Base-by-base conservation (phyloP, 2,329 filamentous ascomycete species). In the Colletotrichum chlorophyti region DNA sequence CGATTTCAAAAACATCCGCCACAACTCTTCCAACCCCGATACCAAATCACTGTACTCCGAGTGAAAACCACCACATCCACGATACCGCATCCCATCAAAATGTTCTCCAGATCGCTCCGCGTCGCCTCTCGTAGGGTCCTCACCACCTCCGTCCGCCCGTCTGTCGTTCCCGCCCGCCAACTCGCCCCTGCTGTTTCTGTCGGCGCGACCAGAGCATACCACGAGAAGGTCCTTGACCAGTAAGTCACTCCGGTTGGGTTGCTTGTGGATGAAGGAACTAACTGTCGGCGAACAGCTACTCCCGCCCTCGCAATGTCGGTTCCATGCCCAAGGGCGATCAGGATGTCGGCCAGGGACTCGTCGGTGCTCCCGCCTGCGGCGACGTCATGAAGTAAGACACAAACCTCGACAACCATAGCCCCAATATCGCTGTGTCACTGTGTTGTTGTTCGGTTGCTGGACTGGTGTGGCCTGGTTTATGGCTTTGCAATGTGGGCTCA, bases 341-440 rank as follows among this genome's bases (percentile, higher is more conserved):
- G 53, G 90, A 95, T 64, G 93, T 97, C 62, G 93, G 93, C 65
- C 96, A 93, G 15, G 93, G 93, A 38, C 89, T 97, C 51, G 93
- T 97, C 64, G 91, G 91, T 66, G 91, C 91, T 12, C 92, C 91
- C 40, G 91, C 91, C 40, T 96, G 91, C 71, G 91, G 91, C 75
- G 92, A 96, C 74, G 91, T 96, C 64, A 96, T 96, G 90, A 95
- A 95, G 80, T 63, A 55, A 52, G 61, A 34, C 29, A 24, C 17
- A 12, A 15, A 1, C 6, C 32, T n/a, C 53, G 15, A 15, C 6
- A 14, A n/a, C n/a, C 32, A 41, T 8, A 19, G 5, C 32, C 17
- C 21, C 35, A n/a, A 38, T 29, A 31, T 37, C 17, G 37, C 17
- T 21, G 29, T 27, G 32, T 37, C 17, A 42, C 17, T 21, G 29